These are phyloP conservation scores for Papiliotrema fonsecae DNA, from an alignment of 1,284 basidiomycete species.

Conservation along the genomic window DNA sequence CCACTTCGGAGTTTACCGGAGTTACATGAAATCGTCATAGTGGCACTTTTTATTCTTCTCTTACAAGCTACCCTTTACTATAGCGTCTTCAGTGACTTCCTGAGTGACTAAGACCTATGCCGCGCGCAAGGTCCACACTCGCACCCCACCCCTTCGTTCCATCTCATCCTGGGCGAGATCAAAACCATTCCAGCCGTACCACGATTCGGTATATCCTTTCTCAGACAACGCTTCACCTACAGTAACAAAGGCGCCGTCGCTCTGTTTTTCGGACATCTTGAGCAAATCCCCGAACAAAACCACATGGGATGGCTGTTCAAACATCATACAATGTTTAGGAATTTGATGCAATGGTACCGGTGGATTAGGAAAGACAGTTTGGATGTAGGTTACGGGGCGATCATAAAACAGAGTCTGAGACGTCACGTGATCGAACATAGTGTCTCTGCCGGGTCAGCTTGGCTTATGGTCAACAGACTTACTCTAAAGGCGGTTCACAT, in stretches of 20 bases:
- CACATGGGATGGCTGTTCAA: conserved; percentile 22
- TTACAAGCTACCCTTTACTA: not conserved
- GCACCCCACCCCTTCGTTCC: conserved; percentile 68
- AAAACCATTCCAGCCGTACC: conserved; percentile 59
- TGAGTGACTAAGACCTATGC: too few relatives aligned
- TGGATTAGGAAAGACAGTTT: conserved; percentile 56
- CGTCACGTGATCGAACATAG: conserved; percentile 60
- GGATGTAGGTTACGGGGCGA: conserved; percentile 63
- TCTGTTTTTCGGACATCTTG: not conserved
- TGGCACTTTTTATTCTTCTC: not conserved
- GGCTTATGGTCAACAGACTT: conserved; percentile 32
- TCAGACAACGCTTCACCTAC: conserved; percentile 54
- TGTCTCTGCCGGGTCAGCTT: too few relatives aligned
- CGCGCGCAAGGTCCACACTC: conserved; percentile 21
- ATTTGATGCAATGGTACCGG: conserved; percentile 23
- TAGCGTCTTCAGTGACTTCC: too few relatives aligned
- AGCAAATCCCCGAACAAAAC: conserved; percentile 27
- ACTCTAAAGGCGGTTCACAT: conserved; percentile 85
- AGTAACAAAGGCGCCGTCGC: not conserved
- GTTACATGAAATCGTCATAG: too few relatives aligned
- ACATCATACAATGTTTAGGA: conserved; percentile 56
- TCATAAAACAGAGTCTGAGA: conserved; percentile 80
- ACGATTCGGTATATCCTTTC: conserved; percentile 63
- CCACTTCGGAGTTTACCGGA: not conserved
- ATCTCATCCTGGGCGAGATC: conserved; percentile 69